These are phyloP conservation scores for Bruguiera gymnorhiza DNA, from an alignment of 345 rosid genomes.

Conservation along the genomic window DNA sequence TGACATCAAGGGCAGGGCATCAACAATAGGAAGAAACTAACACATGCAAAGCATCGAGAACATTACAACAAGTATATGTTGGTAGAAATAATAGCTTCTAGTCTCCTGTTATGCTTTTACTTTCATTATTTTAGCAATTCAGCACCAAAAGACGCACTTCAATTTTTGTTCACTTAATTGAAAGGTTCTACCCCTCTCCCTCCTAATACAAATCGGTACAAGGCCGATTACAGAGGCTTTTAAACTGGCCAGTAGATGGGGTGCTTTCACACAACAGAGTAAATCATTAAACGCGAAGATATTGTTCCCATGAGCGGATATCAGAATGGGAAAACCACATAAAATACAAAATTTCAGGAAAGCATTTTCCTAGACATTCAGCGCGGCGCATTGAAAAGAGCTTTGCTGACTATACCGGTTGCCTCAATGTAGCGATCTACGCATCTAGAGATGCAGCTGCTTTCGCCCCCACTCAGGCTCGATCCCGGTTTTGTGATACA, in stretches of 20 bases:
- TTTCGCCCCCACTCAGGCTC: conserved; percentile 82
- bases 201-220: not conserved
- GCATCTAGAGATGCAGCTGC: conserved; percentile 93
- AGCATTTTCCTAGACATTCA: conserved; percentile 8
- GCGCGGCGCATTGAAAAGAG: conserved; percentile 53
- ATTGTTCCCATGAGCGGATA: too few species aligned
- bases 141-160: not conserved
- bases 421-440: conserved; percentile 98
- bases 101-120: conserved; percentile 7
- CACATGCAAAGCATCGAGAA: conserved; percentile 28
- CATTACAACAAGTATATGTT: not conserved
- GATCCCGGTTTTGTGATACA: conserved; percentile 92
- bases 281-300: too few species aligned
- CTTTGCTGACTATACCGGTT: conserved; percentile 65
- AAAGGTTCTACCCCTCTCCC: not conserved
- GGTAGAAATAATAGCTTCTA: not conserved
- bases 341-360: too few species aligned
- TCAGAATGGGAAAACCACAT: too few species aligned
- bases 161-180: not conserved
- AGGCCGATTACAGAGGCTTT: too few species aligned
- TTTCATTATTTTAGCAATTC: not conserved
- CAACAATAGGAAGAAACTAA: conserved; percentile 22
- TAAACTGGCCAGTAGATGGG: too few species aligned
- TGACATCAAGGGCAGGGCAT: not conserved
- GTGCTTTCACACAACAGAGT: too few species aligned